These are phyloP conservation scores for Astrocystis sublimbata DNA, from an alignment of 495 filamentous ascomycete genomes.

Conservation along the genomic window DNA sequence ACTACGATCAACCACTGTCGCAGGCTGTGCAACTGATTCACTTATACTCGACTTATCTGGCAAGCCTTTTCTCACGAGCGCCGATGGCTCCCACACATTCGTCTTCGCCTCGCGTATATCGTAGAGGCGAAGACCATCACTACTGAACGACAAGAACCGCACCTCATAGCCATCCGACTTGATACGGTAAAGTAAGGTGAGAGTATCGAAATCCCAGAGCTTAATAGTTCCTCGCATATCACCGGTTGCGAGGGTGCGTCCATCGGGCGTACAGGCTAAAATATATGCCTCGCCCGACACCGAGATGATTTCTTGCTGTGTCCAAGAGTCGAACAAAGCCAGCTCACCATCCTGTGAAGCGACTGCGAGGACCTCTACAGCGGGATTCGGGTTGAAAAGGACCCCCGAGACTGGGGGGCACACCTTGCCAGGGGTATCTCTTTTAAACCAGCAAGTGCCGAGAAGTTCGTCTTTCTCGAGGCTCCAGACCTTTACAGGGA, in stretches of 20 bases:
- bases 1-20: neutral
- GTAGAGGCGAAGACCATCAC: constrained; percentile 19
- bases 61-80: constrained; percentile 6
- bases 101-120: constrained; percentile 19
- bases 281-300: neutral
- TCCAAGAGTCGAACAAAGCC: constrained; percentile 4
- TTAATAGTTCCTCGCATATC: neutral
- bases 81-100: constrained; percentile 21
- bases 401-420: constrained; percentile 30
- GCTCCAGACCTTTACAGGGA: neutral
- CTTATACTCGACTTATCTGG: neutral
- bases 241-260: neutral
- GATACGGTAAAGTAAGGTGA: constrained; percentile 3
- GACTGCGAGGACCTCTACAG: constrained; percentile 30
- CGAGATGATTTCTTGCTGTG: neutral
- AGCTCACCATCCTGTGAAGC: constrained; percentile 39
- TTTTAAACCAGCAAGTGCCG: neutral
- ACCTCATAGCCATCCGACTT: constrained; percentile 14
- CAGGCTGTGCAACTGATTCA: neutral
- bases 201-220: neutral
- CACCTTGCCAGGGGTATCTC: constrained; percentile 25
- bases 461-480: neutral
- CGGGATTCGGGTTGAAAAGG: constrained; percentile 38
- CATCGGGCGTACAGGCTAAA: neutral
- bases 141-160: constrained; percentile 18